Evolutionary conservation across 306 rosid genomes (phyloP), one percentile per base, ranked within the genome.

Genomic region (Medicago lupulina): DNA sequence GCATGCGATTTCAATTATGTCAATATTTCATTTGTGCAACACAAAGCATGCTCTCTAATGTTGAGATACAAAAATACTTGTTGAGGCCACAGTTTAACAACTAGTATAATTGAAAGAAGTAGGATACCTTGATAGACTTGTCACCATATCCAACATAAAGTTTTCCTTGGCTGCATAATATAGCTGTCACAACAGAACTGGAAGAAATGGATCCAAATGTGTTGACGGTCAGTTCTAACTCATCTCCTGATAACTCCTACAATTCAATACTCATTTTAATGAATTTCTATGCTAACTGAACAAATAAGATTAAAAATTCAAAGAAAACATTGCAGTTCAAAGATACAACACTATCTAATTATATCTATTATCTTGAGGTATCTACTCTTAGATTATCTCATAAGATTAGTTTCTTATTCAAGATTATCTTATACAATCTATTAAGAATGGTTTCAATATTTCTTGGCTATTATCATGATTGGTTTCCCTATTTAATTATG

Each of bases 221-320:
- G 73, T 70, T 89, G 78, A 76, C 81, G 34, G 87, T 90, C 46
- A 90, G 64, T 79, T 90, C 88, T 73, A 88, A 79, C 57, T 88
- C 96, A 50, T 93, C 90, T 36, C 88, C 89, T 1, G 91, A 84
- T 80, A 92, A 80, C 73, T 91, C 98, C 97, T 90, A 84, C 81
- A 66, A 50, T 75, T 76, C 80, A 81, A 62, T 8, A 79, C 55
- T 21, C 31, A 28, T 6, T 46, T 43, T 51, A 12, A 66, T 44
- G 62, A 82, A 53, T 66, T 69, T 51, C 61, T 60, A 53, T 54
- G 79, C 14, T 76, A 66, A 16, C 74, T 71, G 47, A 7, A 49
- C 73, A 14, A 46, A 50, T n/a, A 46, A 76, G 23, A 40, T 23
- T 23, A 72, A 28, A 83, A 31, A n/a, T 41, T 36, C n/a, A 72